Evolutionary conservation across 805 yeast species (phyloP), one percentile per base, ranked within the genome.

Genomic region (Pichia rugopelliculosa): DNA sequence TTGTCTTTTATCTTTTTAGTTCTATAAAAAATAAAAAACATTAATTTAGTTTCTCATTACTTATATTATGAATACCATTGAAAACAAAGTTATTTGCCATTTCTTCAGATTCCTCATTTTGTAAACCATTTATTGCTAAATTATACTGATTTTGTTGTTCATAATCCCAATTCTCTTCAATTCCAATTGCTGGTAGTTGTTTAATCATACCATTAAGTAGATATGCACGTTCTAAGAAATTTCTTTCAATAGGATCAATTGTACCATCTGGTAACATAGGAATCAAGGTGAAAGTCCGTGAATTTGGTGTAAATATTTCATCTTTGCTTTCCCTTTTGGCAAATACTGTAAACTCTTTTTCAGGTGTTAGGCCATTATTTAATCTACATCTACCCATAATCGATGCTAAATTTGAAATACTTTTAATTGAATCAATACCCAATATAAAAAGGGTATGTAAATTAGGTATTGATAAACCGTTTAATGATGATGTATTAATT

Each of bases 351-450:
- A 46, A 59, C 18, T 50, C 39, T 0, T 39, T 30, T 6, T 53
- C 56, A 6, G 50, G 45, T 17, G 59, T 48, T 9, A 61, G 22
- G 2, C 64, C 64, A 30, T 38, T 38, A 5, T 8, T 1, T 41
- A 46, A 41, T 36, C 70, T 55, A 46, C 61, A 55, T 36, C 67
- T 52, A 4, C 68, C 64, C 0, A 56, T 52, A 1, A 66, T 41
- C 18, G 51, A 49, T 3, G 57, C 55, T 39, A 67, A 54, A 10
- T 51, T 46, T 1, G 54, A 41, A 3, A 48, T 25, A 37, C 53
- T 59, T 41, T 58, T 55, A 9, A 68, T 52, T 1, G 65, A 48
- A 44, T 68, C 69, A 9, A 62, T 46, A 3, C 72, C 72, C 6
- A 67, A 50, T 21, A 62, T 50, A 15, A 68, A 45, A 1, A 62